These are phyloP conservation scores for Parasitella parasitica DNA, from an alignment of 371 early-diverging fungal genomes.

Conservation along the genomic window DNA sequence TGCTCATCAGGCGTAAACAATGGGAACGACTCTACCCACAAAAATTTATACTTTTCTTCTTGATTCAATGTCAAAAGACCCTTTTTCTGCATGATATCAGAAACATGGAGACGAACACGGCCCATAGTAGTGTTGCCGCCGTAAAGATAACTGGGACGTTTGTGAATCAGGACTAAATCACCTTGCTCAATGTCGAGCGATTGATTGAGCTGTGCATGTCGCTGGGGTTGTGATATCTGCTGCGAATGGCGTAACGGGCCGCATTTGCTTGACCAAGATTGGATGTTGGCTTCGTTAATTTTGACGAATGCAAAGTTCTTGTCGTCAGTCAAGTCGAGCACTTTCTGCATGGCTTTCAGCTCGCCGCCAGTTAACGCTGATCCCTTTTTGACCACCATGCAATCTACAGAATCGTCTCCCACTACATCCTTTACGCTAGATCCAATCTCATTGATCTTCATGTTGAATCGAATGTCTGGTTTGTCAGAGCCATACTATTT, in stretches of 20 bases:
- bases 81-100: constrained; percentile 57
- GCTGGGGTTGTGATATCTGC: constrained; percentile 14
- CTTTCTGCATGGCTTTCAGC: constrained; percentile 35
- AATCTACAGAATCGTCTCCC: constrained; percentile 33
- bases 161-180: constrained; percentile 62
- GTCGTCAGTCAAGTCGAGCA: constrained; percentile 27
- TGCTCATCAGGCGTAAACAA: constrained; percentile 74
- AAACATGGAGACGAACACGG: constrained; percentile 63
- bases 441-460: constrained; percentile 61
- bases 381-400: constrained; percentile 48
- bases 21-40: constrained; percentile 92
- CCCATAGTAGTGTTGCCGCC: constrained; percentile 82
- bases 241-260: constrained; percentile 31
- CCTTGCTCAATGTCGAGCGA: constrained; percentile 48
- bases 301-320: constrained; percentile 54
- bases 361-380: constrained; percentile 37
- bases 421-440: constrained; percentile 25
- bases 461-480: constrained; percentile 81
- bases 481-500: constrained; percentile 89
- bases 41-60: constrained; percentile 60
- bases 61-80: constrained; percentile 48
- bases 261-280: constrained; percentile 56
- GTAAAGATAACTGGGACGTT: constrained; percentile 55
- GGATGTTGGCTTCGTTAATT: constrained; percentile 54
- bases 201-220: constrained; percentile 19